Percentiles rank a stretch among this genome's conserved stretches.
phyloP scores from a whole-genome alignment of 441 rosid species.

The Brassica balearica region DNA sequence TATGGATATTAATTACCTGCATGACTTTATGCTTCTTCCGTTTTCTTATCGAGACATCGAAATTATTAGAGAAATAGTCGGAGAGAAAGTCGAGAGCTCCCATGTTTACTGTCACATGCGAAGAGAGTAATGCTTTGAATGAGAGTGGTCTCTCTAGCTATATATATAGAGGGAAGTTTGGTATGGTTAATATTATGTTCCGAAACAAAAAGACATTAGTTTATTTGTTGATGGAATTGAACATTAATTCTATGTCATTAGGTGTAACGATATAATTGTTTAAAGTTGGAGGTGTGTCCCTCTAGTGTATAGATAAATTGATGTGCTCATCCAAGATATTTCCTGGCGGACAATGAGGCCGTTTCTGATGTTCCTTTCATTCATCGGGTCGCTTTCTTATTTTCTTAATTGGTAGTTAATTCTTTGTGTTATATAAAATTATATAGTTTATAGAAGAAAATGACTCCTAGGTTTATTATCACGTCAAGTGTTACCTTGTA shows the following conservation, averaged over 20 bases:
- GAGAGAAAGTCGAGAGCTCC: conserved; percentile 41
- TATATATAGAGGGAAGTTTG: conserved; percentile 30
- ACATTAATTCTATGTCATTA: conserved; percentile 11
- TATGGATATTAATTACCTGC: not conserved
- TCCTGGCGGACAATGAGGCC: conserved; percentile 37
- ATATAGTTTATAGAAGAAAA: not conserved
- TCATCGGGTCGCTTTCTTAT: conserved; percentile 20
- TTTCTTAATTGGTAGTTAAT: not conserved
- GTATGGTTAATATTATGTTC: conserved; percentile 25
- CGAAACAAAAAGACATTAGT: conserved; percentile 36
- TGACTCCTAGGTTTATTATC: not conserved
- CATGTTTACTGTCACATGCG: conserved; percentile 48
- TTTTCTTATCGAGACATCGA: not conserved
- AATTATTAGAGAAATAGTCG: not conserved
- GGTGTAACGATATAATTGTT: conserved; percentile 25
- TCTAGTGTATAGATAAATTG: conserved; percentile 18
- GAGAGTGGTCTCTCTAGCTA: conserved; percentile 30
- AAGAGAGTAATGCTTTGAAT: not conserved
- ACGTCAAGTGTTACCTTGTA: not conserved
- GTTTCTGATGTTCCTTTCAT: conserved; percentile 24
- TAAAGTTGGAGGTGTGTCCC: conserved; percentile 42
- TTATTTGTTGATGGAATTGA: conserved; percentile 17
- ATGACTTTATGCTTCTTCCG: conserved; percentile 1
- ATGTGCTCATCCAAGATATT: conserved; percentile 36
- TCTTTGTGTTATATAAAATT: not conserved